Evolutionary conservation across 1,284 basidiomycete genomes (phyloP).

Genomic region (Pseudozyma hubeiensis): DNA sequence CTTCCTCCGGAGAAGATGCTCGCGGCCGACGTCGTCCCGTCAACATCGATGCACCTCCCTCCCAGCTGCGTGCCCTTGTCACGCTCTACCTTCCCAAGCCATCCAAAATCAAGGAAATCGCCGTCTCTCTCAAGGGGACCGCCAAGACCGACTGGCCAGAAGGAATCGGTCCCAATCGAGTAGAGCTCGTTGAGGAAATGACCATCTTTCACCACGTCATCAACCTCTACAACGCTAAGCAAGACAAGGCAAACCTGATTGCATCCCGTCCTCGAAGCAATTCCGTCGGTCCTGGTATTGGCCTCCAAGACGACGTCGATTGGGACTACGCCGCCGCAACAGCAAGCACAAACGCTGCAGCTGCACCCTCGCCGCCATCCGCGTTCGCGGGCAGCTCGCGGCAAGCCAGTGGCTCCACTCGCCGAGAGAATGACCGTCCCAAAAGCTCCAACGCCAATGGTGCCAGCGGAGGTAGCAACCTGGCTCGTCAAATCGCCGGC

Average conservation of each 20-base stretch:
- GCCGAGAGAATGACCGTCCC: constrained; percentile 22
- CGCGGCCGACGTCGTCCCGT: constrained; percentile 51
- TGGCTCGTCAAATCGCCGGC: constrained; percentile 53
- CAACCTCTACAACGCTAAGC: constrained; percentile 75
- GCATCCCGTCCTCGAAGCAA: constrained; percentile 71
- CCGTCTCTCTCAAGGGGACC: constrained; percentile 81
- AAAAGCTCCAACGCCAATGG: constrained; percentile 17
- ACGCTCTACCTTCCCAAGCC: constrained; percentile 83
- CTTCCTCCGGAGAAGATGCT: constrained; percentile 52
- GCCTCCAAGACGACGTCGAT: constrained; percentile 70
- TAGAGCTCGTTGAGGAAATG: constrained; percentile 85
- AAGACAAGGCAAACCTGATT: constrained; percentile 12
- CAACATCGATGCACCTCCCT: constrained; percentile 74
- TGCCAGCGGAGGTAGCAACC: constrained; percentile 25
- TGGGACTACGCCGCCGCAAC: constrained; percentile 63
- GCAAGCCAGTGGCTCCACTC: constrained; percentile 5
- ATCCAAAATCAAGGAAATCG: constrained; percentile 86
- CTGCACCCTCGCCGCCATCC: constrained; percentile 8
- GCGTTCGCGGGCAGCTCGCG: constrained; percentile 6
- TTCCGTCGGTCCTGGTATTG: constrained; percentile 82
- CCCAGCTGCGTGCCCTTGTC: constrained; percentile 87
- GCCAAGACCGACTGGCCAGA: constrained; percentile 81
- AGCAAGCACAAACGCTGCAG: constrained; percentile 1
- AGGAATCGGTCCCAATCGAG: constrained; percentile 82
- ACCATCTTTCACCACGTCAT: constrained; percentile 79